Percentiles rank a stretch among this genome's conserved stretches.
These are phyloP conservation scores for Chaetomium tenue DNA, from an alignment of 495 filamentous ascomycete genomes.

Conservation along the genomic window DNA sequence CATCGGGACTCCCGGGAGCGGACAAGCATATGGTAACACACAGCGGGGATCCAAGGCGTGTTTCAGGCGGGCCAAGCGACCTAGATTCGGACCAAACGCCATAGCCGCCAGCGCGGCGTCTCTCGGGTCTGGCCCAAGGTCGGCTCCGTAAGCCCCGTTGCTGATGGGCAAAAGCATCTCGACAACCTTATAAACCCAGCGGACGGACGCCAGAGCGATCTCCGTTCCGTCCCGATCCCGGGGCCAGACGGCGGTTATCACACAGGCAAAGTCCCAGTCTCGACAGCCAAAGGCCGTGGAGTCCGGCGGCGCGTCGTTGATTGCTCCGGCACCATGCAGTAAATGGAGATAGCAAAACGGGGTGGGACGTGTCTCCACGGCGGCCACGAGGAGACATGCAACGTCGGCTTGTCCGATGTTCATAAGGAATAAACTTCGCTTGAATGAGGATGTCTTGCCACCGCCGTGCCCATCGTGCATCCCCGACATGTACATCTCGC, in stretches of 20 bases:
- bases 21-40: conserved; percentile 57
- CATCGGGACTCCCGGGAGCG: conserved; percentile 43
- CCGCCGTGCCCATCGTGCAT: conserved; percentile 61
- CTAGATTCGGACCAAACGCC: conserved; percentile 58
- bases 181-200: conserved; percentile 59
- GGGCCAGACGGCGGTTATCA: conserved; percentile 62
- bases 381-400: conserved; percentile 42
- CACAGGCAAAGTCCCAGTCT: conserved; percentile 64
- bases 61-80: conserved; percentile 56
- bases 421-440: conserved; percentile 63
- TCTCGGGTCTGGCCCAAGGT: conserved; percentile 62
- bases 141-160: conserved; percentile 57
- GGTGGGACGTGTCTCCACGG: conserved; percentile 53
- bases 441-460: conserved; percentile 62
- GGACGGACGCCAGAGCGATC: conserved; percentile 41
- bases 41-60: conserved; percentile 49
- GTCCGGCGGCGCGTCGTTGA: conserved; percentile 47
- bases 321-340: conserved; percentile 58
- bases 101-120: conserved; percentile 51
- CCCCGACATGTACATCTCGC: conserved; percentile 60
- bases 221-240: conserved; percentile 55
- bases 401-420: conserved; percentile 46
- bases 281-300: conserved; percentile 62
- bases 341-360: conserved; percentile 63
- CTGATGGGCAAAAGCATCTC: conserved; percentile 50